These are phyloP conservation scores for Cercospora zeae-maydis DNA, from an alignment of 2,329 filamentous ascomycete genomes.

Conservation along the genomic window DNA sequence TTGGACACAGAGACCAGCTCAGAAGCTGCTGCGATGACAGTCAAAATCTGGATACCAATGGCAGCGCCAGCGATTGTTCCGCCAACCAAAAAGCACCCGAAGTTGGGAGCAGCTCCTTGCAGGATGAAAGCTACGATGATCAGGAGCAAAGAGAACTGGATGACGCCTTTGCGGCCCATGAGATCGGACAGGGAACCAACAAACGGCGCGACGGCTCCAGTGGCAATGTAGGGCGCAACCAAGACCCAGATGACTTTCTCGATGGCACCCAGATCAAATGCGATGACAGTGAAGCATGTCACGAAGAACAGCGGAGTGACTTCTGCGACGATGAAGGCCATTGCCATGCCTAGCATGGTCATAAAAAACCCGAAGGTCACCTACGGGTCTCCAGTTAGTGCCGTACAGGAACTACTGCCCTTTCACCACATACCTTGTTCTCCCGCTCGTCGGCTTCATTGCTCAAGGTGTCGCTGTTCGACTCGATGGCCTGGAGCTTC, in stretches of 20 bases:
- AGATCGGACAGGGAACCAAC: constrained; percentile 16
- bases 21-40: constrained; percentile 57
- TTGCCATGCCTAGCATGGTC: constrained; percentile 19
- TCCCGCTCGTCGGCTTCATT: constrained; percentile 4
- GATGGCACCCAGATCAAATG: constrained; percentile 16
- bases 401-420: neutral
- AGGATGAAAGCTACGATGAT: constrained; percentile 16
- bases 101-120: constrained; percentile 17
- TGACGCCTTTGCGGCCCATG: constrained; percentile 15
- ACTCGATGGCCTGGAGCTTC: constrained; percentile 3
- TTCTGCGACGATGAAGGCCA: constrained; percentile 21
- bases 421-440: constrained; percentile 13
- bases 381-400: constrained; percentile 4
- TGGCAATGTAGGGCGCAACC: constrained; percentile 21
- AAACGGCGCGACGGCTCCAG: constrained; percentile 20
- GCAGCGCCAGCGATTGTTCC: constrained; percentile 11
- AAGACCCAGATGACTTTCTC: constrained; percentile 21
- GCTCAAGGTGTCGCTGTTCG: constrained; percentile 11
- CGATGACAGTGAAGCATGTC: constrained; percentile 22
- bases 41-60: constrained; percentile 14
- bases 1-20: constrained; percentile 63
- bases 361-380: constrained; percentile 20
- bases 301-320: constrained; percentile 23
- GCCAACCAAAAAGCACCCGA: constrained; percentile 16
- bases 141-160: constrained; percentile 15